Percentiles rank a stretch among this genome's conserved stretches.
These are phyloP conservation scores for Ogataea corticis DNA, from an alignment of 805 yeast species.

Conservation along the genomic window DNA sequence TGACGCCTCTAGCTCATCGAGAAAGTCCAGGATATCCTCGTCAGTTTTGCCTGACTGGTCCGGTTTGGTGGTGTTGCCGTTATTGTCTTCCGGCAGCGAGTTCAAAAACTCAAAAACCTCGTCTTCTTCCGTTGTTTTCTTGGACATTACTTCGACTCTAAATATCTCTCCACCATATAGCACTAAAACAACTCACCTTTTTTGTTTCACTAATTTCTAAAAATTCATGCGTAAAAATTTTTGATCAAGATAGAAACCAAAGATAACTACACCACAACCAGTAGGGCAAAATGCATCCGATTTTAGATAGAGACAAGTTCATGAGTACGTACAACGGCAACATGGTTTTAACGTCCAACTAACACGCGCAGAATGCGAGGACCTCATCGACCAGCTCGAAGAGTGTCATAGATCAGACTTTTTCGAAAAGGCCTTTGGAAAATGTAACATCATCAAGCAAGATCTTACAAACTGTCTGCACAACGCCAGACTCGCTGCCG, in stretches of 20 bases:
- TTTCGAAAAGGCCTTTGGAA: constrained; percentile 70
- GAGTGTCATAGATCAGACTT: constrained; percentile 79
- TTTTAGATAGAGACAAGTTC: constrained; percentile 33
- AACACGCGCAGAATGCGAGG: constrained; percentile 58
- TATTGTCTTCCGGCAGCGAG: constrained; percentile 62
- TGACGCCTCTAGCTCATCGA: constrained; percentile 71
- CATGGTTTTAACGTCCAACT: background rate
- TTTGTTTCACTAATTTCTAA: background rate
- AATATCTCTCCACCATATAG: too few relatives aligned
- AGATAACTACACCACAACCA: background rate
- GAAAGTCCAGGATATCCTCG: constrained; percentile 54
- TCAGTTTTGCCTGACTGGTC: constrained; percentile 39
- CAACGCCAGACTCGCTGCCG: constrained; percentile 65
- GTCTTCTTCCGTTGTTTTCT: constrained; percentile 52
- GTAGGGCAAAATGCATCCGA: constrained; percentile 31
- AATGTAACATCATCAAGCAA: constrained; percentile 81
- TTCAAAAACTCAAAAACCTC: constrained; percentile 81
- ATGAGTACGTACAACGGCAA: constrained; percentile 26
- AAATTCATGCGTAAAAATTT: background rate
- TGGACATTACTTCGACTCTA: constrained; percentile 14
- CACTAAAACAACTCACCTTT: too few relatives aligned
- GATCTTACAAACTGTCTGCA: constrained; percentile 80
- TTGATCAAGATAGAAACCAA: too few relatives aligned
- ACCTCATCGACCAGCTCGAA: constrained; percentile 82
- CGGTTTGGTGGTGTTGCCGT: constrained; percentile 18